Evolutionary conservation across 176 grass and related monocot species (phyloP).

Genomic region (Miscanthus lutarioriparius): DNA sequence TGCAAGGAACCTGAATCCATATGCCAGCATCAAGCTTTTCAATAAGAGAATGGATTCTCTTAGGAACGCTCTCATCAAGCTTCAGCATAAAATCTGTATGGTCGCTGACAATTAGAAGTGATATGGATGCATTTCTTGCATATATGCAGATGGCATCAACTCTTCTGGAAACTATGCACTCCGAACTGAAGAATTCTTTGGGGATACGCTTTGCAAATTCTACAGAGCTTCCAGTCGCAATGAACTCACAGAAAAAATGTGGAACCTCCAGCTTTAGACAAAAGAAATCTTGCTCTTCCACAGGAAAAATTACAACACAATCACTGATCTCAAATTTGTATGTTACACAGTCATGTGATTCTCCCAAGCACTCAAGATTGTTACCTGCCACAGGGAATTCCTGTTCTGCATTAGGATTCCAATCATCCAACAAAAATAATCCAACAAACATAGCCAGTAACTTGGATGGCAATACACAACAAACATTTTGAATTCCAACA

Average conservation of each 20-base stretch:
- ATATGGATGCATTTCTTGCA: conserved; percentile 68
- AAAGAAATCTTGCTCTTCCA: conserved; percentile 60
- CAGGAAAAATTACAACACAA: conserved; percentile 73
- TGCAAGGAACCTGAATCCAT: conserved; percentile 81
- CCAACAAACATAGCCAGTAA: conserved; percentile 80
- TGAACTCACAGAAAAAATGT: conserved; percentile 68
- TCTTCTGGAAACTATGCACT: conserved; percentile 52
- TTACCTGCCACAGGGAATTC: conserved; percentile 43
- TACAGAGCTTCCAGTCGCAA: conserved; percentile 50
- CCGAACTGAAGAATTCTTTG: conserved; percentile 66
- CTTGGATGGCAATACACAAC: conserved; percentile 76
- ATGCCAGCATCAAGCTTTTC: conserved; percentile 72
- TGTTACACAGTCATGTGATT: conserved; percentile 39
- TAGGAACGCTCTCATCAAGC: conserved; percentile 61
- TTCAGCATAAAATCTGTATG: conserved; percentile 47
- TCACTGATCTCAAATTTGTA: conserved; percentile 89
- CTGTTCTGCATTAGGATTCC: conserved; percentile 56
- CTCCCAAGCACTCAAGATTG: conserved; percentile 32
- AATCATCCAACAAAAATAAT: conserved; percentile 91
- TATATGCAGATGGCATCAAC: conserved; percentile 60
- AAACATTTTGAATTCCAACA: conserved; percentile 79
- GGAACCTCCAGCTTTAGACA: conserved; percentile 69
- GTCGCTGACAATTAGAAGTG: conserved; percentile 54
- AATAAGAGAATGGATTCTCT: conserved; percentile 59
- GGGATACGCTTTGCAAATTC: conserved; percentile 65